These are phyloP conservation scores for Cyclotella distinguenda DNA, from an alignment of 108 stramenopile genomes.

Conservation along the genomic window DNA sequence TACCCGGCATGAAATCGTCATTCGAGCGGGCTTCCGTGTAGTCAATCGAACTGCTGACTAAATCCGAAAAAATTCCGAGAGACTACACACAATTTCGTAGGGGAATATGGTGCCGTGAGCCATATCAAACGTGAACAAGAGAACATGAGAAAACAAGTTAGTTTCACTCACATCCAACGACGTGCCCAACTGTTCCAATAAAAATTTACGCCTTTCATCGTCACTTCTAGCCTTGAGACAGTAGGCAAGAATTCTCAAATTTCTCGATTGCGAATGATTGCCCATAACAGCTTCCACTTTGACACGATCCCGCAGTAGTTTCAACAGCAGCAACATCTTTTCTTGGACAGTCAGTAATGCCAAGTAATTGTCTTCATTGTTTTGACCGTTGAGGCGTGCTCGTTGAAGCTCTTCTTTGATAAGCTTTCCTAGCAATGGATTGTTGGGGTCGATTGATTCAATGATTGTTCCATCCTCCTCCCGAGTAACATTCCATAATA, in stretches of 20 bases:
- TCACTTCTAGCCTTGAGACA: conserved; percentile 59
- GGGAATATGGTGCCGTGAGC: not conserved
- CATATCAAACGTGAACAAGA: not conserved
- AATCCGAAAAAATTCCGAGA: conserved; percentile 72
- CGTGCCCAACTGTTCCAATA: conserved; percentile 65
- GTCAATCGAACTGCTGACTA: conserved; percentile 73
- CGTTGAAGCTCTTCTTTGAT: conserved; percentile 61
- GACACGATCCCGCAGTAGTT: conserved; percentile 69
- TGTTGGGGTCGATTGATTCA: conserved; percentile 81
- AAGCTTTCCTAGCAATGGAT: conserved; percentile 52
- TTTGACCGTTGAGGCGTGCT: conserved; percentile 10
- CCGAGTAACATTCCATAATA: conserved; percentile 70
- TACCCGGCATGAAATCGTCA: conserved; percentile 59
- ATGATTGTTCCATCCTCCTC: conserved; percentile 62
- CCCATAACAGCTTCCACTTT: conserved; percentile 86
- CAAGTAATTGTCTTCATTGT: conserved; percentile 12
- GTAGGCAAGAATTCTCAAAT: conserved; percentile 77
- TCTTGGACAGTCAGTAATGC: conserved; percentile 57
- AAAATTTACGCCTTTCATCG: conserved; percentile 58
- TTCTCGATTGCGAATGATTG: conserved; percentile 66
- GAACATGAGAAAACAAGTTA: not conserved
- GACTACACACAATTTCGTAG: conserved; percentile 33
- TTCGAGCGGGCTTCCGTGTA: conserved; percentile 72
- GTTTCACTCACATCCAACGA: conserved; percentile 78
- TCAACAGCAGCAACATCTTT: conserved; percentile 74